Evolutionary conservation across 345 rosid genomes (phyloP), one percentile per base, ranked within the genome.

Genomic region (Corchorus capsularis): DNA sequence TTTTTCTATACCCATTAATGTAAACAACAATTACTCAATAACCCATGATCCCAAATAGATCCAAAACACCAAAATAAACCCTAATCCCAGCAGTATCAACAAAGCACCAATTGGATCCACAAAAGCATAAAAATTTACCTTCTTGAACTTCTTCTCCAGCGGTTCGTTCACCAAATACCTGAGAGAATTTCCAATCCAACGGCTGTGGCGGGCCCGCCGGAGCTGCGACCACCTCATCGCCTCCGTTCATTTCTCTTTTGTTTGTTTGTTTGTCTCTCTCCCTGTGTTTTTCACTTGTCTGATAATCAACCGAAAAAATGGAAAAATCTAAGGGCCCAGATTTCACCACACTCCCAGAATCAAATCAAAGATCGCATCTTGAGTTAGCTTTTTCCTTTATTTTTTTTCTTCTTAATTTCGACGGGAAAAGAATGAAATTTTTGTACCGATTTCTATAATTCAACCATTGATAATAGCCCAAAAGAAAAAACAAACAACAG

Each of bases 81-180:
- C 80, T 71, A 84, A 76, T 77, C 74, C 47, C 56, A 52, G 72
- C 63, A 19, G 4, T 76, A 79, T 64, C 5, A 55, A 13, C 14
- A 39, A 41, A 69, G 77, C 56, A 74, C 71, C 73, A 75, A 75
- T 74, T 79, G 84, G 92, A 93, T 89, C 93, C 88, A 83, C 73
- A 15, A 69, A 43, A 32, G 13, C 20, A 61, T 27, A 46, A 46
- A 6, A 57, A 14, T 0, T 76, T 71, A 92, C 97, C 97, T 85
- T 93, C 98, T 85, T 94, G 98, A 32, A 94, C 94, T 87, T 94
- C 98, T 80, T 94, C 98, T 15, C 98, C 98, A 50, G 96, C 96
- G 43, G 93, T 83, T 52, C 97, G 92, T 79, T 94, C 98, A 56
- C 98, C 98, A 82, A 93, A 94, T n/a, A 94, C 98, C 87, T 94